Conservation (phyloP, 805 yeast genomes). For the Ogataea haglerorum region DNA sequence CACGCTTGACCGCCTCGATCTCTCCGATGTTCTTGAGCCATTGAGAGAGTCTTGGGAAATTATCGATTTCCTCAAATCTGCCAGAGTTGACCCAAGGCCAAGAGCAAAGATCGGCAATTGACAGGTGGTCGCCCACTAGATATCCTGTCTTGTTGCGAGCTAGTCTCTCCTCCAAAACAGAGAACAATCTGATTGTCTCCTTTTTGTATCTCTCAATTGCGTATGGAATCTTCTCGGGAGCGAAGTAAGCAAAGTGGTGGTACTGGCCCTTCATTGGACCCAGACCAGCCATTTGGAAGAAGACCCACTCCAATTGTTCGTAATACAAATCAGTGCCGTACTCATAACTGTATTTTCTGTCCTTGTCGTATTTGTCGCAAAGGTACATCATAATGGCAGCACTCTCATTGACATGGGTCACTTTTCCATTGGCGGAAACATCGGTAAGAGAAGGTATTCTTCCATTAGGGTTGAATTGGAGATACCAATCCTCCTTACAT, state of each 20-base stretch:
- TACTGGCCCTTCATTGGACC: conserved; percentile 68
- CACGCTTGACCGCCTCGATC: conserved; percentile 35
- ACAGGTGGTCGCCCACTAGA: conserved; percentile 56
- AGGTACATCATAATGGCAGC: conserved; percentile 61
- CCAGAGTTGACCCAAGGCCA: conserved; percentile 42
- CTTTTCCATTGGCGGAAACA: conserved; percentile 38
- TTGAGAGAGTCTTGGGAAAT: conserved; percentile 38
- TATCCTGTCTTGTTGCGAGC: conserved; percentile 46
- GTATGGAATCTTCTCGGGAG: conserved; percentile 51
- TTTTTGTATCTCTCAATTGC: conserved; percentile 48
- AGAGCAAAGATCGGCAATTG: conserved; percentile 55
- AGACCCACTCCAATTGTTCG: conserved; percentile 49
- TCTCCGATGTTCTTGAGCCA: conserved; percentile 39
- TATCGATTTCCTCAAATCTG: conserved; percentile 32
- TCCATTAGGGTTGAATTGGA: conserved; percentile 59
- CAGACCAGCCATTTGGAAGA: conserved; percentile 55
- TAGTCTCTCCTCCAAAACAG: conserved; percentile 52
- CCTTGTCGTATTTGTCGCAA: conserved; percentile 58
- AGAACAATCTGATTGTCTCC: conserved; percentile 52
- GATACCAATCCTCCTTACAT: conserved; percentile 57
- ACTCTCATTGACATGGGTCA: conserved; percentile 49
- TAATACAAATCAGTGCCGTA: conserved; percentile 44
- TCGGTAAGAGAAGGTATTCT: conserved; percentile 54
- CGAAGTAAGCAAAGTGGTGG: conserved; percentile 41
- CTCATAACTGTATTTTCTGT: conserved; percentile 42